Conservation (phyloP, 2,329 filamentous ascomycete species). For the Paradendryphiella salina region DNA sequence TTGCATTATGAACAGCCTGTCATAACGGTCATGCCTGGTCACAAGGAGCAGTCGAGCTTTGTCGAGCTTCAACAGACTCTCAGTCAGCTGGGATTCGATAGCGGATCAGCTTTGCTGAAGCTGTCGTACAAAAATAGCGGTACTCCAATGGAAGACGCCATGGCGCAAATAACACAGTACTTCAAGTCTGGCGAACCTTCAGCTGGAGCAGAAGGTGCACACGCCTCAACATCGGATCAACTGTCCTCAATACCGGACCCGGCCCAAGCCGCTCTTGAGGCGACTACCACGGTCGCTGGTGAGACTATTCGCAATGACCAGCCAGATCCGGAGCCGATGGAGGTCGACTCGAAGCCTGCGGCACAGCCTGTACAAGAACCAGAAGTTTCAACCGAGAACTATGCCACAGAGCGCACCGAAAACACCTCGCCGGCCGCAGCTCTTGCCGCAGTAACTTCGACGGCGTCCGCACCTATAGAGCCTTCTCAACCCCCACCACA, state of each 20-base stretch:
- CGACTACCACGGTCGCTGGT: slow-evolving; percentile 29
- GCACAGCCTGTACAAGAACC: slow-evolving; percentile 17
- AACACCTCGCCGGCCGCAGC: slow-evolving; percentile 25
- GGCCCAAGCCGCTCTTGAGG: slow-evolving; percentile 31
- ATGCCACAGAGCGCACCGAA: slow-evolving; percentile 19
- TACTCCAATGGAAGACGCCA: slow-evolving; percentile 80
- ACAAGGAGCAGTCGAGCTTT: slow-evolving; percentile 73
- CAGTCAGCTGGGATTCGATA: slow-evolving; percentile 82
- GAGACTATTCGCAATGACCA: slow-evolving; percentile 30
- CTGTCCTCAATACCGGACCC: slow-evolving; percentile 28
- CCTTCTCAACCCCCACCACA: not conserved
- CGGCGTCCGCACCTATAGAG: slow-evolving; percentile 22
- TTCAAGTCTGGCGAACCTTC: slow-evolving; percentile 59
- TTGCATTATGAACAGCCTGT: slow-evolving; percentile 87
- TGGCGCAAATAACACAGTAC: slow-evolving; percentile 76
- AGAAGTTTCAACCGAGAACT: slow-evolving; percentile 20
- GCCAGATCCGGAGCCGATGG: slow-evolving; percentile 37
- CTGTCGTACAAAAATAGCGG: slow-evolving; percentile 76
- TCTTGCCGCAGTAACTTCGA: slow-evolving; percentile 28
- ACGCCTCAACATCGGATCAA: slow-evolving; percentile 35
- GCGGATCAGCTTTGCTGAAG: slow-evolving; percentile 76
- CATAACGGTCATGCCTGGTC: slow-evolving; percentile 73
- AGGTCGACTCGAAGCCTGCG: slow-evolving; percentile 31
- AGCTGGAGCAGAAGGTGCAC: slow-evolving; percentile 34
- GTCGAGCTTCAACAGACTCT: slow-evolving; percentile 86